Base-by-base conservation (phyloP, 2,329 filamentous ascomycete genomes). In the Aspergillus aculeatinus region DNA sequence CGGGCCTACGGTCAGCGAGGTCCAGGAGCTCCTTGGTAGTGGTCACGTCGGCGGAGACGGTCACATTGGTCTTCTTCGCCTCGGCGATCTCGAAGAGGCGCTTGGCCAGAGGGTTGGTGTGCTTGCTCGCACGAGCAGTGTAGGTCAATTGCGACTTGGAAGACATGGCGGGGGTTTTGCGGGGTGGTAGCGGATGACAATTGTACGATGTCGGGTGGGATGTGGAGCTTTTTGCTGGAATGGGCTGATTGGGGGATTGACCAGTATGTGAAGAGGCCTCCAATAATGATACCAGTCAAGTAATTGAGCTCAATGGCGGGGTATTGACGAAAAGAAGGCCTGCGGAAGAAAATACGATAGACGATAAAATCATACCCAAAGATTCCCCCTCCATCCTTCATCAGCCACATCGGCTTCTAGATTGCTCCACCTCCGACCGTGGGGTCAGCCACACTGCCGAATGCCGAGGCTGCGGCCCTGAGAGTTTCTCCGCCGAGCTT, bases 1-100 rank as follows among this genome's bases (percentile, higher is more conserved):
- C 49, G 33, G 35, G 72, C 77, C 63, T 75, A 81, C 80, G 72
- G 62, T 81, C 78, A 62, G 80, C 79, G 4, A 82, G 73, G 21
- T 77, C 74, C 5, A 82, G 71, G 9, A 82, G 74, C 53, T 79
- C 77, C 54, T 76, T 72, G 25, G 79, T 78, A 9, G 77, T 80
- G 4, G 79, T 80, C 53, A 82, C 72, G 63, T 82, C 80, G 21
- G 80, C 80, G 1, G 80, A 82, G 48, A 82, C 75, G 4, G 79
- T 79, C 35, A 82, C 72, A 63, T 81, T 82, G 55, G 79, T 78
- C 64, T 79, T 74, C 66, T 82, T 82, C 57, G 70, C 69, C 58
- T 79, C 76, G 4, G 80, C 80, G 31, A 81, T 74, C 35, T 76
- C 65, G 61, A 81, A 81, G 16, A 82, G 72, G 57, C 71, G 74